Base-by-base conservation (phyloP, 78 protist genomes). In the Dictyostelium capitatum region DNA sequence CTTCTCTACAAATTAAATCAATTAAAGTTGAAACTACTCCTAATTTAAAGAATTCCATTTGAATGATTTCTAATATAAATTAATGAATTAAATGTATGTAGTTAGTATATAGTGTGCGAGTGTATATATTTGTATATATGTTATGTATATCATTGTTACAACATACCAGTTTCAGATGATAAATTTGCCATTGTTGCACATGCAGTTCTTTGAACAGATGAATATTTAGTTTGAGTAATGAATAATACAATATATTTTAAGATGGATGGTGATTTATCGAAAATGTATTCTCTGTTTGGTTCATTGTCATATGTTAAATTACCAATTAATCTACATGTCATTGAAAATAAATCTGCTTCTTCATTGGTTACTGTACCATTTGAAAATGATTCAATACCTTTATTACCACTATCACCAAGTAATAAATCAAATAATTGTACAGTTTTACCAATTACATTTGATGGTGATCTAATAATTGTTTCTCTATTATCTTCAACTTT, bases 401-500 rank as follows among this genome's bases (percentile, higher is more conserved):
- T 37, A 56, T 20, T 25, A 23, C 32, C 8, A 6, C n/a, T 37
- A 19, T 47, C 37, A 43, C 15, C 32, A 12, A 74, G 23, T 19
- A 74, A 84, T 20, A 23, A 20, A 37, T 50, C 48, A n/a, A 84
- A 32, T 19, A 56, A 17, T 20, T 57, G 4, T 11, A 32, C 11
- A 6, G 75, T 67, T 32, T 67, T 67, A 14, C 15, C 43, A 54
- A 74, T 57, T 6, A 47, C n/a, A 56, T 84, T 43, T 1, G 54
- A 51, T 43, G 23, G 48, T 48, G 81, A 14, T 65, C 57, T 84
- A 50, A 47, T 14, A 48, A 87, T 62, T 5, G 72, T 37, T 54
- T 64, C 84, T 87, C 93, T 87, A 65, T 87, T 87, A 53, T 59
- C 93, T 64, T 74, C 79, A 9, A 72, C 56, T 78, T 70, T 87